Evolutionary conservation across 306 rosid species (phyloP).

Genomic region (Amphicarpaea edgeworthii): DNA sequence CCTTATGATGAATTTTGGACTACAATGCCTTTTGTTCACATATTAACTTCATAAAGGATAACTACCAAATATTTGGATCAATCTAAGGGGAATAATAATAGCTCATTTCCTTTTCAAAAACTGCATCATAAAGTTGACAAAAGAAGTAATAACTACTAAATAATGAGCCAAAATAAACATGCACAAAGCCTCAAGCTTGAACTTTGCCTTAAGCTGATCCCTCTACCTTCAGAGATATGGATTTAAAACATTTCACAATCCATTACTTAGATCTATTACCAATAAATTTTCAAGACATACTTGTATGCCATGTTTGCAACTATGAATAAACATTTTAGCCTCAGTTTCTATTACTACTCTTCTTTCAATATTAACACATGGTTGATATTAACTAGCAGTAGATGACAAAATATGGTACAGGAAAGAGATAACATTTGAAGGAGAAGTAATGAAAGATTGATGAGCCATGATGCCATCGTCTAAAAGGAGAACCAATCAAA

Average conservation of each 20-base stretch:
- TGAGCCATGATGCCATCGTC: background rate
- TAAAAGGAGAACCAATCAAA: background rate
- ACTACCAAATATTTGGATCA: background rate
- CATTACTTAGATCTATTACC: background rate
- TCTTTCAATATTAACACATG: background rate
- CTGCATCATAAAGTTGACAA: background rate
- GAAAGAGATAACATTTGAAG: background rate
- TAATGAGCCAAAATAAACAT: background rate
- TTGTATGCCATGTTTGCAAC: background rate
- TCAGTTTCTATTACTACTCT: background rate
- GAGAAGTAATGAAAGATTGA: background rate
- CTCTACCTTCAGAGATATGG: background rate
- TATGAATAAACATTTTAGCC: background rate
- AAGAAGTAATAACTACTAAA: background rate
- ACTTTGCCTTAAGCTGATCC: background rate
- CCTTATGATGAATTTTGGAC: background rate
- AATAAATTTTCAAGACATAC: background rate
- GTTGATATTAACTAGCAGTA: background rate
- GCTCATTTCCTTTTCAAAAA: background rate
- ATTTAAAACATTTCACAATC: background rate
- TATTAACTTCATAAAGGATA: constrained; percentile 8
- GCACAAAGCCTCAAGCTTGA: background rate
- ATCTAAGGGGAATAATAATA: background rate
- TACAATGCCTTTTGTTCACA: background rate
- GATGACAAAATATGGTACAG: background rate